Evolutionary conservation across 2,329 filamentous ascomycete species (phyloP).

Genomic region (Cladosporium austrohemisphaericum): DNA sequence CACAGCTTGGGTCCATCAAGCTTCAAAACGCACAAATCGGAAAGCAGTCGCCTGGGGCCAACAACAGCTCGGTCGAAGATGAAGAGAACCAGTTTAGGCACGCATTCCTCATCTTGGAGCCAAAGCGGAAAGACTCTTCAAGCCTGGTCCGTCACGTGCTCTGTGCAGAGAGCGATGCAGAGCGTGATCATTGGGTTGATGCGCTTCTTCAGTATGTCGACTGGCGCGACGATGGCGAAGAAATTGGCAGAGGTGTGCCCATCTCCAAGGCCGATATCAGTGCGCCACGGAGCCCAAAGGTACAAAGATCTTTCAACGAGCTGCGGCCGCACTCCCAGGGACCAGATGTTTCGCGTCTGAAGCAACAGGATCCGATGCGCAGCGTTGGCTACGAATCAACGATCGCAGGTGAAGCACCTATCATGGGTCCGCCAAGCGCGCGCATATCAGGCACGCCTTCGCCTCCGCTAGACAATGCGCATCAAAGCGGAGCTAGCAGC

Average conservation of each 20-base stretch:
- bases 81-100: slow-evolving; percentile 92
- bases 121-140: slow-evolving; percentile 90
- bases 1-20: slow-evolving; percentile 90
- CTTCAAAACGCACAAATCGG: slow-evolving; percentile 87
- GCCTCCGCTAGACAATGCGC: slow-evolving; percentile 34
- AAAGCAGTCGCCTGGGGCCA: slow-evolving; percentile 66
- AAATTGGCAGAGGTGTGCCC: slow-evolving; percentile 15
- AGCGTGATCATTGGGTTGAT: slow-evolving; percentile 92
- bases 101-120: slow-evolving; percentile 90
- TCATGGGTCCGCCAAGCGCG: slow-evolving; percentile 40
- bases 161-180: slow-evolving; percentile 88
- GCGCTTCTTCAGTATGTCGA: slow-evolving; percentile 87
- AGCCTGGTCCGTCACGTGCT: slow-evolving; percentile 88
- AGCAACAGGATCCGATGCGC: slow-evolving; percentile 25
- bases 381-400: slow-evolving; percentile 55
- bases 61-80: slow-evolving; percentile 69
- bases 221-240: slow-evolving; percentile 58
- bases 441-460: slow-evolving; percentile 22
- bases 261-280: slow-evolving; percentile 26
- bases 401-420: slow-evolving; percentile 54
- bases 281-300: slow-evolving; percentile 28
- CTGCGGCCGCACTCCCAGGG: slow-evolving; percentile 25
- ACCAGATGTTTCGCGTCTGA: slow-evolving; percentile 15
- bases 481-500: slow-evolving; percentile 26
- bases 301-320: slow-evolving; percentile 37